These are phyloP conservation scores for Paulownia fortunei DNA, from an alignment of 257 asterid genomes.

Conservation along the genomic window DNA sequence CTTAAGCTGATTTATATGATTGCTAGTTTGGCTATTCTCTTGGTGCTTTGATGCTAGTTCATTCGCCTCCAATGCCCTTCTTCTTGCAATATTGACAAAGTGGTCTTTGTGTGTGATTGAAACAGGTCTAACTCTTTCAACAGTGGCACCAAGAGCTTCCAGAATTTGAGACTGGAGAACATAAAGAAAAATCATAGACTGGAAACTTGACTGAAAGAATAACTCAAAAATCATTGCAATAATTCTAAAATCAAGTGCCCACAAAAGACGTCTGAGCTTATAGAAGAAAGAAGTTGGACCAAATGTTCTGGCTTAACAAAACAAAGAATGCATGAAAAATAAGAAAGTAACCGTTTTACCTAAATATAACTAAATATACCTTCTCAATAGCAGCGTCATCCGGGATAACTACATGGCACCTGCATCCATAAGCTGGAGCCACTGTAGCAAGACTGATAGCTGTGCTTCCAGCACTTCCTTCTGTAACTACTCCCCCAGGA, in stretches of 20 bases:
- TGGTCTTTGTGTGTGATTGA: slow-evolving; percentile 93
- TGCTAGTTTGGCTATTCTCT: slow-evolving; percentile 28
- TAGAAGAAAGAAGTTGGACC: slow-evolving; percentile 8
- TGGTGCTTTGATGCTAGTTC: slow-evolving; percentile 53
- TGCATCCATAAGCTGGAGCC: slow-evolving; percentile 95
- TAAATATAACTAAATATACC: slow-evolving; percentile 41
- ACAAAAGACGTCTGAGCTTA: not conserved
- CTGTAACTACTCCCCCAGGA: slow-evolving; percentile 90
- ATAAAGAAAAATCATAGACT: not conserved
- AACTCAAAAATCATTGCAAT: not conserved
- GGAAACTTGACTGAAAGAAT: not conserved
- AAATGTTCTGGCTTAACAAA: not conserved
- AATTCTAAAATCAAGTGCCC: not conserved
- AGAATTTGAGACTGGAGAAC: slow-evolving; percentile 83
- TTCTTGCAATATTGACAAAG: slow-evolving; percentile 90
- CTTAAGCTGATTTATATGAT: slow-evolving; percentile 35
- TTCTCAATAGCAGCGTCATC: slow-evolving; percentile 97
- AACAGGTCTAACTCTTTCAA: slow-evolving; percentile 95
- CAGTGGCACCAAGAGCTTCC: slow-evolving; percentile 96
- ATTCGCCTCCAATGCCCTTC: slow-evolving; percentile 84
- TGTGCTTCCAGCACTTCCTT: slow-evolving; percentile 99
- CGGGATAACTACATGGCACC: slow-evolving; percentile 94
- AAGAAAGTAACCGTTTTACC: not conserved
- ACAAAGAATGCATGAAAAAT: not conserved
- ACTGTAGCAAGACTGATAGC: slow-evolving; percentile 97